Evolutionary conservation across 495 filamentous ascomycete genomes (phyloP).

Genomic region (Lineolata rhizophorae): DNA sequence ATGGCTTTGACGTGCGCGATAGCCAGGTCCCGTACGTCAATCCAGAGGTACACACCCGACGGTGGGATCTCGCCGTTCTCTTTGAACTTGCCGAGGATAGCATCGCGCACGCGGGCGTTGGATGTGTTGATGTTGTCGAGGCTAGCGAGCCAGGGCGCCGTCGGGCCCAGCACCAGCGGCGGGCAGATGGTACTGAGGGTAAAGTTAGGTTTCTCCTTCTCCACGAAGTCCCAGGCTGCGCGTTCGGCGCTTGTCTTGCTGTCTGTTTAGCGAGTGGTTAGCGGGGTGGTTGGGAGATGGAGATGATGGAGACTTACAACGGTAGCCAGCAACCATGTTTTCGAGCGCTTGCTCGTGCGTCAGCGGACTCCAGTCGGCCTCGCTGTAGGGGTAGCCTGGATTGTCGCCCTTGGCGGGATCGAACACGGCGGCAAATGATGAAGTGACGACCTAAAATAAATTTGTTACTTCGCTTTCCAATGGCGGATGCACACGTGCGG

Average conservation of each 20-base stretch:
- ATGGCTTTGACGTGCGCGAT: constrained; percentile 50
- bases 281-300: no score
- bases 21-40: constrained; percentile 36
- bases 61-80: constrained; percentile 39
- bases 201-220: constrained; percentile 60
- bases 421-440: constrained; percentile 62
- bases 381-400: constrained; percentile 37
- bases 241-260: constrained; percentile 32
- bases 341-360: constrained; percentile 42
- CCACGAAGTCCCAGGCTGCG: constrained; percentile 65
- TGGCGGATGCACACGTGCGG: not conserved
- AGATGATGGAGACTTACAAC: constrained; percentile 1
- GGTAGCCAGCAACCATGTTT: constrained; percentile 36
- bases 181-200: constrained; percentile 51
- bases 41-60: constrained; percentile 18
- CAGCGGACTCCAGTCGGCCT: constrained; percentile 67
- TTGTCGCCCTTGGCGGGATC: constrained; percentile 24
- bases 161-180: constrained; percentile 51
- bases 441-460: constrained; percentile 57
- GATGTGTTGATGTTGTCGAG: constrained; percentile 49
- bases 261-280: constrained; percentile 9
- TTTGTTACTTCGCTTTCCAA: no score
- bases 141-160: constrained; percentile 41
- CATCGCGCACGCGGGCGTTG: constrained; percentile 30
- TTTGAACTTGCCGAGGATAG: constrained; percentile 45